These are phyloP conservation scores for Daldinia grandis DNA, from an alignment of 495 filamentous ascomycete genomes.

Conservation along the genomic window DNA sequence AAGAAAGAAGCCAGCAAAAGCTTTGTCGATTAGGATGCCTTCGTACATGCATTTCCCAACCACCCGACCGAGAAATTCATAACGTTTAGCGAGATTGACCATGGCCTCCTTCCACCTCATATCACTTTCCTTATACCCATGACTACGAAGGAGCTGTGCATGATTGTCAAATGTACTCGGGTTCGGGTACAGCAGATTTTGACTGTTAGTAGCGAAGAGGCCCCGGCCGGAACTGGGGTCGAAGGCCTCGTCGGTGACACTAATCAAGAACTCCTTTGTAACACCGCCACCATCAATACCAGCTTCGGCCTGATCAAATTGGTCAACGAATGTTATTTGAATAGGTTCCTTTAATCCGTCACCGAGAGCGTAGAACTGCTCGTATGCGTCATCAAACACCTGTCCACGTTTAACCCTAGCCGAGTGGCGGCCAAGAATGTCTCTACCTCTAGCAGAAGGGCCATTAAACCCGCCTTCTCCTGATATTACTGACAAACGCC, in stretches of 20 bases:
- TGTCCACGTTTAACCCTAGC: conserved; percentile 82
- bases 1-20: conserved; percentile 95
- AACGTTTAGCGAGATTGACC: conserved; percentile 71
- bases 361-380: conserved; percentile 82
- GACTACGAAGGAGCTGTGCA: conserved; percentile 63
- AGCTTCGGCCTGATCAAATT: conserved; percentile 85
- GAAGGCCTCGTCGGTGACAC: conserved; percentile 89
- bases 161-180: conserved; percentile 79
- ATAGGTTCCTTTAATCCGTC: conserved; percentile 95
- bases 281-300: conserved; percentile 98
- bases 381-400: conserved; percentile 85
- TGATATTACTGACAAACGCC: conserved; percentile 71
- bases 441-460: conserved; percentile 43
- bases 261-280: conserved; percentile 96
- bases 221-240: conserved; percentile 52
- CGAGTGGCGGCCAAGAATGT: conserved; percentile 74
- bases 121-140: conserved; percentile 59
- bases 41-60: conserved; percentile 98
- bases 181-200: conserved; percentile 91
- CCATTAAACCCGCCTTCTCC: conserved; percentile 39
- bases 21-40: conserved; percentile 92
- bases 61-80: conserved; percentile 91
- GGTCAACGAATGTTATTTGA: conserved; percentile 95
- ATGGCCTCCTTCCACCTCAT: conserved; percentile 65
- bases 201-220: conserved; percentile 85